A percentile compares a stretch with the other conserved stretches of the same genome.
phyloP scores from a whole-genome alignment of 371 early-diverging fungal species.

The Batkoa obscura region DNA sequence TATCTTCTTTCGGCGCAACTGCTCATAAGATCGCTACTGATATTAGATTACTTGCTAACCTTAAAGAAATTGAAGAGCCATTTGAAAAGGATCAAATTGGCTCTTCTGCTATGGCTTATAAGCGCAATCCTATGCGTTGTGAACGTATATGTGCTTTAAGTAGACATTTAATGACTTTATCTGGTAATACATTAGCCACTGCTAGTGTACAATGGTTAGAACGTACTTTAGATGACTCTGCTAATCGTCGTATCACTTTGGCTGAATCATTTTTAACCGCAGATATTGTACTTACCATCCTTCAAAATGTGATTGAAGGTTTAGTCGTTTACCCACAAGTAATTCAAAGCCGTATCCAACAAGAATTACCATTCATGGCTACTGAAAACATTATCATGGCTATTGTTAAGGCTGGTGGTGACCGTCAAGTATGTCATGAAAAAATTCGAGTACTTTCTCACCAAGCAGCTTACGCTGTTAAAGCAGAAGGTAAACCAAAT shows the following conservation, averaged over 20 bases:
- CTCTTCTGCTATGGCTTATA: slow-evolving; percentile 97
- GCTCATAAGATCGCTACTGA: slow-evolving; percentile 96
- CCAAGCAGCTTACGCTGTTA: slow-evolving; percentile 79
- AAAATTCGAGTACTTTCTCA: slow-evolving; percentile 89
- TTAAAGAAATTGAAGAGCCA: slow-evolving; percentile 96
- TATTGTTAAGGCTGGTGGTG: slow-evolving; percentile 91
- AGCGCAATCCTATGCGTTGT: slow-evolving; percentile 97
- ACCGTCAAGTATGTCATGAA: slow-evolving; percentile 92
- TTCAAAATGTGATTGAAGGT: slow-evolving; percentile 91
- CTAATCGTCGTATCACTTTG: slow-evolving; percentile 87
- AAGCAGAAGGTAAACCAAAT: slow-evolving; percentile 83
- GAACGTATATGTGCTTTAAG: slow-evolving; percentile 90
- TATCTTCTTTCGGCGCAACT: slow-evolving; percentile 85
- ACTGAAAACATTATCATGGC: slow-evolving; percentile 98
- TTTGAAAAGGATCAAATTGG: slow-evolving; percentile 98
- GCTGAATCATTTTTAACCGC: slow-evolving; percentile 95
- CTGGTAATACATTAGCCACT: slow-evolving; percentile 73
- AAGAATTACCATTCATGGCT: slow-evolving; percentile 97
- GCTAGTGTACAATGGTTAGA: slow-evolving; percentile 92
- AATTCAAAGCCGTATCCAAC: slow-evolving; percentile 71
- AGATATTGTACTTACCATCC: slow-evolving; percentile 78
- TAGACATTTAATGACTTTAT: slow-evolving; percentile 89
- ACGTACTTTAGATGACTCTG: slow-evolving; percentile 90
- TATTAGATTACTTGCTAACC: slow-evolving; percentile 81
- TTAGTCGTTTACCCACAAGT: slow-evolving; percentile 94